Percentiles rank a stretch among this genome's conserved stretches.
Conservation (phyloP, 1,139 yeast genomes). For the Diutina scorzettiae region DNA sequence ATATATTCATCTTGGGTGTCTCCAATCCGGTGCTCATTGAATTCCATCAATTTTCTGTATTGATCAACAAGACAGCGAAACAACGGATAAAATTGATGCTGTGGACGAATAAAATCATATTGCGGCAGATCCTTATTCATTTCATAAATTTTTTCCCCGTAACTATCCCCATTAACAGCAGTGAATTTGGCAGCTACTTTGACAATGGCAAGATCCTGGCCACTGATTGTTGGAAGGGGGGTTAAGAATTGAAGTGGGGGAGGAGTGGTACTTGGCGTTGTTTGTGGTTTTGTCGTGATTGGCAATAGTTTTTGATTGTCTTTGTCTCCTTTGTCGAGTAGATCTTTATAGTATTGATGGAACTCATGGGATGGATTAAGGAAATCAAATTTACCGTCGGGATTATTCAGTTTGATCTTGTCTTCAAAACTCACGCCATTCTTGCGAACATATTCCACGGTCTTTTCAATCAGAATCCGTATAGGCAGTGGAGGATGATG, state of each 20-base stretch:
- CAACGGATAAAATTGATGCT: conserved; percentile 51
- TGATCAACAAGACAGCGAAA: conserved; percentile 43
- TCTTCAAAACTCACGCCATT: conserved; percentile 61
- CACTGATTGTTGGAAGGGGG: conserved; percentile 43
- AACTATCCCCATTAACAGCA: conserved; percentile 42
- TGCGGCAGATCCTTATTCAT: conserved; percentile 24
- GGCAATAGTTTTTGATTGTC: background rate
- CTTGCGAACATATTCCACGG: conserved; percentile 57
- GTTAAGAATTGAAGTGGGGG: conserved; percentile 34
- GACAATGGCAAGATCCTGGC: conserved; percentile 55
- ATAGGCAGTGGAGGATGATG: conserved; percentile 43
- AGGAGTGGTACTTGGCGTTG: background rate
- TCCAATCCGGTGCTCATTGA: background rate
- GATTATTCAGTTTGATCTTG: conserved; percentile 35
- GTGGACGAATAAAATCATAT: conserved; percentile 54
- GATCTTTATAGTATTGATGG: conserved; percentile 36
- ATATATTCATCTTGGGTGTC: conserved; percentile 6
- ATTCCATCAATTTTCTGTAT: conserved; percentile 31
- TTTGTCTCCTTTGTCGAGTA: background rate
- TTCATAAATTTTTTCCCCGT: conserved; percentile 23
- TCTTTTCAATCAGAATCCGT: conserved; percentile 50
- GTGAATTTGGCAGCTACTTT: conserved; percentile 63
- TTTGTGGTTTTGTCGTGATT: background rate
- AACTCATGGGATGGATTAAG: conserved; percentile 42
- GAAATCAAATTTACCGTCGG: conserved; percentile 45